These are phyloP conservation scores for Diplotaxis tenuifolia DNA, from an alignment of 345 rosid species.

Conservation along the genomic window DNA sequence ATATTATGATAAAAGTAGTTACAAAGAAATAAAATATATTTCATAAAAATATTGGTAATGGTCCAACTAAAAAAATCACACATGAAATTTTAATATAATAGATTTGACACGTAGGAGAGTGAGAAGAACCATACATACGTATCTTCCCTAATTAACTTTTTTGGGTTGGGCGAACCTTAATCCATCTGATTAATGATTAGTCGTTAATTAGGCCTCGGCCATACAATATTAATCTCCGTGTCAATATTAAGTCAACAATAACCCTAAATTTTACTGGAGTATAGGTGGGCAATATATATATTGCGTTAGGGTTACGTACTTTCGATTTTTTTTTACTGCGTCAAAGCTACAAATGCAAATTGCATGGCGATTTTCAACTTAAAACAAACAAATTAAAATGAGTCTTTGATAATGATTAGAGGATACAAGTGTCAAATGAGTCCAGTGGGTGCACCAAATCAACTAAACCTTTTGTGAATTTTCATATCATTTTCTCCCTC, in stretches of 20 bases:
- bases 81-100: too few species aligned
- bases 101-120: background rate
- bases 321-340: background rate
- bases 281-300: background rate
- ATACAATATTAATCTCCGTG: background rate
- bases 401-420: background rate
- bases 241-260: background rate
- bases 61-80: too few species aligned
- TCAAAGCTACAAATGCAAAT: background rate
- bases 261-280: background rate
- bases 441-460: conserved; percentile 42
- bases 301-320: background rate
- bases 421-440: conserved; percentile 26
- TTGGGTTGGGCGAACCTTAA: background rate
- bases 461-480: conserved; percentile 24
- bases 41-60: too few species aligned
- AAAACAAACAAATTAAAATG: background rate
- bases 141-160: background rate
- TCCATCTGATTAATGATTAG: background rate
- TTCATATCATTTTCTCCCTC: conserved; percentile 8
- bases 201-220: background rate
- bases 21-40: too few species aligned
- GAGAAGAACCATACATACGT: background rate
- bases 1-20: too few species aligned
- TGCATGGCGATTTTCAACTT: conserved; percentile 9